A percentile compares a stretch with the other conserved stretches of the same genome.
Evolutionary conservation across 257 asterid species (phyloP).

Genomic region (Cordia subcordata): DNA sequence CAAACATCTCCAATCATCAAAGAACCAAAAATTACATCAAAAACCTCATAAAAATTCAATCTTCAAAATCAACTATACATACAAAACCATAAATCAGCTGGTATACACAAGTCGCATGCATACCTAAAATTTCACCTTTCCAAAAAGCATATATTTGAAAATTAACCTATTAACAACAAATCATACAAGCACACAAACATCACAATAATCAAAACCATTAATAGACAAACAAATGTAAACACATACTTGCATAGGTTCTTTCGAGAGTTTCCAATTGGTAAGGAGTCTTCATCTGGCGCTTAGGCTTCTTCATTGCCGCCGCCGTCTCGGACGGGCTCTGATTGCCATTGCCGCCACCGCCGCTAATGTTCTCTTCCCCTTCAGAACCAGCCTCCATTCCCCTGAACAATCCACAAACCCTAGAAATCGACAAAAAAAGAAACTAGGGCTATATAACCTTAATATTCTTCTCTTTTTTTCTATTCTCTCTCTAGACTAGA

Average conservation of each 20-base stretch:
- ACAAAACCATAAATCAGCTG: background rate
- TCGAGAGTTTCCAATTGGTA: constrained; percentile 89
- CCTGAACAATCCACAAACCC: constrained; percentile 56
- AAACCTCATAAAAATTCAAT: background rate
- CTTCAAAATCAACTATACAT: background rate
- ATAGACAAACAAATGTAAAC: background rate
- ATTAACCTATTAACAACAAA: constrained; percentile 1
- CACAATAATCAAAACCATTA: constrained; percentile 7
- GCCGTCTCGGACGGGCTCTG: constrained; percentile 52
- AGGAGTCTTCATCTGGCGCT: constrained; percentile 99
- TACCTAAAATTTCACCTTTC: background rate
- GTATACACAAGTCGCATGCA: background rate
- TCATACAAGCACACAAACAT: background rate
- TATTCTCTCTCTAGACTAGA: background rate
- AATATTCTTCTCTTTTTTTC: background rate
- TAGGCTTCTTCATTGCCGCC: constrained; percentile 53
- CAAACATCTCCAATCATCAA: background rate
- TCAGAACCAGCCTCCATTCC: constrained; percentile 82
- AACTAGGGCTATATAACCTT: constrained; percentile 30
- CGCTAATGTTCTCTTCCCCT: constrained; percentile 50
- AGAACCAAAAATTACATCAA: constrained; percentile 5
- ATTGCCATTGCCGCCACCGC: constrained; percentile 6
- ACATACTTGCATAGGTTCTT: constrained; percentile 74
- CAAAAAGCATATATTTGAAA: background rate
- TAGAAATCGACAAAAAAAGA: constrained; percentile 31